A percentile compares a stretch with the other conserved stretches of the same genome.
Evolutionary conservation across 2,329 filamentous ascomycete genomes (phyloP).

Genomic region (Grosmannia clavigera): DNA sequence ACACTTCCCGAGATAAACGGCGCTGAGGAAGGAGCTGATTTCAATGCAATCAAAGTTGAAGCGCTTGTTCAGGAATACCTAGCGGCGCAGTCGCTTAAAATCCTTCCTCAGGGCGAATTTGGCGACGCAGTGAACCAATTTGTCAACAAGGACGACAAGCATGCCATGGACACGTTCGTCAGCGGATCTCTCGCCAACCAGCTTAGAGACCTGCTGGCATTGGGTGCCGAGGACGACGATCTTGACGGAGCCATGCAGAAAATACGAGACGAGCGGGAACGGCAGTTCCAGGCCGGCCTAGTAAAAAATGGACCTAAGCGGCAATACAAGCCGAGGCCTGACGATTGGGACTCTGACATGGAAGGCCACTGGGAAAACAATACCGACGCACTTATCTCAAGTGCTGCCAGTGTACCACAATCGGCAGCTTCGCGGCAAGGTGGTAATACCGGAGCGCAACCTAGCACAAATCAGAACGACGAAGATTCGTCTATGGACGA

Average conservation of each 20-base stretch:
- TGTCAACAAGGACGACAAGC: constrained; percentile 89
- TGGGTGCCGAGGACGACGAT: constrained; percentile 58
- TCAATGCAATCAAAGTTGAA: constrained; percentile 77
- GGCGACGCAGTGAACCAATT: constrained; percentile 88
- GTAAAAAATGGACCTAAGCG: constrained; percentile 30
- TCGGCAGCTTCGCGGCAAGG: background rate
- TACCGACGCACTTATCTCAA: constrained; percentile 46
- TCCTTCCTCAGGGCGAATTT: constrained; percentile 84
- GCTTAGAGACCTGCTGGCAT: constrained; percentile 54
- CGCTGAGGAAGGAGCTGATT: constrained; percentile 38
- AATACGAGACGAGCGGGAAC: constrained; percentile 57
- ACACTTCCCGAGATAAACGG: constrained; percentile 53
- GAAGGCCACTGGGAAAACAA: constrained; percentile 80
- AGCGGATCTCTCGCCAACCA: constrained; percentile 58
- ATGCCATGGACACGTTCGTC: constrained; percentile 76
- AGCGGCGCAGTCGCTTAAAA: constrained; percentile 75
- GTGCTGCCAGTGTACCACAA: constrained; percentile 5
- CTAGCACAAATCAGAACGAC: constrained; percentile 20
- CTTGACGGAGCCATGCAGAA: constrained; percentile 66
- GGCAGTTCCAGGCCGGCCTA: constrained; percentile 54
- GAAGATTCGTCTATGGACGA: constrained; percentile 39
- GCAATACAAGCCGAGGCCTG: constrained; percentile 62
- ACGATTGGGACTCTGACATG: constrained; percentile 77
- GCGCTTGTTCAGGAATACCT: constrained; percentile 82
- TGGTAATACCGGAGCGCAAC: constrained; percentile 12